Evolutionary conservation across 768 basidiomycete species (phyloP).

Genomic region (Pulveroboletus sp.): DNA sequence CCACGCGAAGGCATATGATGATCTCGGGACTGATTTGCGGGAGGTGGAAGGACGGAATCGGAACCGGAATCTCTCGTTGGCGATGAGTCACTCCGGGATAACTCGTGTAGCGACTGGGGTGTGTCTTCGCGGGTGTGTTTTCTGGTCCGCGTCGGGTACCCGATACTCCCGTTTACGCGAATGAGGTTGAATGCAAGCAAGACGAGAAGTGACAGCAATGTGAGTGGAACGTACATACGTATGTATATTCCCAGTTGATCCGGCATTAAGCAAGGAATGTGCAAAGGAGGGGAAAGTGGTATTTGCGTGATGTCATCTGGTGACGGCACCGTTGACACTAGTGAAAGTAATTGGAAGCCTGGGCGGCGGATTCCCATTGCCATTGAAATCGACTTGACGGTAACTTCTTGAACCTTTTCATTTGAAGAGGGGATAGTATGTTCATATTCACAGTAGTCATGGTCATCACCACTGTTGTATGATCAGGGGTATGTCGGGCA

Average conservation of each 20-base stretch:
- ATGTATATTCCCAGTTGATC: conserved; percentile 80
- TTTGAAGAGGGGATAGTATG: conserved; percentile 35
- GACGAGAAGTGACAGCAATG: conserved; percentile 53
- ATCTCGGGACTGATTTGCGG: conserved; percentile 15
- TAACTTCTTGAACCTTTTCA: conserved; percentile 60
- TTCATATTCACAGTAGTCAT: conserved; percentile 87
- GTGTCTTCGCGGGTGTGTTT: conserved; percentile 8
- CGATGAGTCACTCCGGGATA: conserved; percentile 4
- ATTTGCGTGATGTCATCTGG: conserved; percentile 31
- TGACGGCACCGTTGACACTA: conserved; percentile 41
- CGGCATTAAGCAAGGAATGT: conserved; percentile 74
- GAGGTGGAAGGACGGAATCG: conserved; percentile 16
- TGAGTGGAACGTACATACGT: conserved; percentile 63
- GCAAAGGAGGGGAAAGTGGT: conserved; percentile 35
- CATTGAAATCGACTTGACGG: conserved; percentile 88
- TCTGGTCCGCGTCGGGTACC: conserved; percentile 5
- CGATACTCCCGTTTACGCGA: conserved; percentile 8
- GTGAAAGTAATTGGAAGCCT: conserved; percentile 86
- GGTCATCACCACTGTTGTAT: conserved; percentile 76
- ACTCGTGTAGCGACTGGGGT: conserved; percentile 10
- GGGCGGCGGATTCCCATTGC: conserved; percentile 81
- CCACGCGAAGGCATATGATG: conserved; percentile 4
- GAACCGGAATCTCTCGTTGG: conserved; percentile 3
- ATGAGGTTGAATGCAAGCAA: conserved; percentile 33
- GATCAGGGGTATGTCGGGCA: conserved; percentile 2